Percentiles rank a stretch among this genome's conserved stretches.
These are phyloP conservation scores for Apostasia ramifera DNA, from an alignment of 106 monocot genomes.

Conservation along the genomic window DNA sequence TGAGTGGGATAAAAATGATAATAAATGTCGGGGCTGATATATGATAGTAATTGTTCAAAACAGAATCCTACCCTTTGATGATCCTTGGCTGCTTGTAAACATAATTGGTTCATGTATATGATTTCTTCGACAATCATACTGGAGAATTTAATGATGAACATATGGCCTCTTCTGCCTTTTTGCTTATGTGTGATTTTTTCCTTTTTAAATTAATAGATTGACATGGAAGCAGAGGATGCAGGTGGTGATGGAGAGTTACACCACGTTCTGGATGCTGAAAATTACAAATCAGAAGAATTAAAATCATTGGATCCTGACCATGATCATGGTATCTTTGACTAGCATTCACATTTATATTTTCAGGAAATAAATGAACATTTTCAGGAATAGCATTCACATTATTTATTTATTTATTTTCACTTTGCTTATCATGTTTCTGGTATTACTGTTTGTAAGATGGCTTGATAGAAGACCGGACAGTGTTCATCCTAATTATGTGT, in stretches of 20 bases:
- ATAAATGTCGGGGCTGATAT: too few relatives aligned
- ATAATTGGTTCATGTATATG: neutral
- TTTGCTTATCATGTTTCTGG: too few relatives aligned
- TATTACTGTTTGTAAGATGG: too few relatives aligned
- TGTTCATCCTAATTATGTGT: too few relatives aligned
- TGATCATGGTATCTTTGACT: constrained; percentile 27
- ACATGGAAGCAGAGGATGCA: constrained; percentile 87
- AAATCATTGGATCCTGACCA: constrained; percentile 14
- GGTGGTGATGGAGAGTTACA: constrained; percentile 23
- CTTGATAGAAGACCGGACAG: too few relatives aligned
- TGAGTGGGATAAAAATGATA: too few relatives aligned
- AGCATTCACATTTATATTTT: neutral
- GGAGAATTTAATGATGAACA: too few relatives aligned
- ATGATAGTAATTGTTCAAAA: too few relatives aligned
- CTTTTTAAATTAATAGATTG: constrained; percentile 40
- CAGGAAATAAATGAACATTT: too few relatives aligned
- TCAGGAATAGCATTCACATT: too few relatives aligned
- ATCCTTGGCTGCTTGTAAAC: neutral
- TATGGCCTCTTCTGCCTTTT: neutral
- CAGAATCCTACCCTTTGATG: neutral
- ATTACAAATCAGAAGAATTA: constrained; percentile 4
- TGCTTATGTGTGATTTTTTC: neutral
- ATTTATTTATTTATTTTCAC: too few relatives aligned
- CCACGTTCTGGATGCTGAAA: constrained; percentile 18
- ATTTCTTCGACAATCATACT: neutral